Evolutionary conservation across 371 early-diverging fungal species (phyloP), one percentile per base, ranked within the genome.

Genomic region (Mortierella sp.): DNA sequence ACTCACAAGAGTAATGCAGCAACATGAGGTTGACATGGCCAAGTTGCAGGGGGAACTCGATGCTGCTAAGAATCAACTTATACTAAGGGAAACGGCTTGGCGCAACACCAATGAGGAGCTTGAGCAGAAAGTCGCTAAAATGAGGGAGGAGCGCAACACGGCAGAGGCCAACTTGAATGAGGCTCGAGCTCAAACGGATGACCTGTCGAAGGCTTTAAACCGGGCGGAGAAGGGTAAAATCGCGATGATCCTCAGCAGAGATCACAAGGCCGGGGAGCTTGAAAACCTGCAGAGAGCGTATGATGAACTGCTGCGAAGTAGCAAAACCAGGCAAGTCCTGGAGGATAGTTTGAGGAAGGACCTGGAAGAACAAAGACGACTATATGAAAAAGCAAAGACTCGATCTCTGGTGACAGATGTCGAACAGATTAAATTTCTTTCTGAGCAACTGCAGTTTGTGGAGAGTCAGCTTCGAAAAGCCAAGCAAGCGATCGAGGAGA

Each of bases 201-300:
- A 64, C 11, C 12, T 78, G 43, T 49, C 39, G 18, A 70, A 51
- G 57, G 71, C 63, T 10, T 60, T 74, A 35, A 28, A 47, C 9
- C 69, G 73, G 11, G 47, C 67, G 0, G 74, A 78, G 35, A 73
- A 74, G 61, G 74, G 64, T 32, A 72, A 68, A 35, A 62, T 22
- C 26, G 40, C 78, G 20, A 61, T 64, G 4, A 57, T 58, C n/a
- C 16, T 43, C 30, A 54, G 18, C 6, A 40, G 24, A 10, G 61
- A 72, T 16, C 45, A 61, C 14, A 70, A 58, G 59, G 58, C 45
- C 14, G 47, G 24, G 26, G 72, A 72, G 0, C 8, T 59, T 52
- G 18, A 24, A 0, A 22, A 8, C 8, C n/a, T 72, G 14, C 37
- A 72, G 62, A 68, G 16, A 16, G n/a, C 54, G 14, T 45, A 47